Evolutionary conservation across 1,284 basidiomycete species (phyloP).

Genomic region (Macrocystidia cucumis): DNA sequence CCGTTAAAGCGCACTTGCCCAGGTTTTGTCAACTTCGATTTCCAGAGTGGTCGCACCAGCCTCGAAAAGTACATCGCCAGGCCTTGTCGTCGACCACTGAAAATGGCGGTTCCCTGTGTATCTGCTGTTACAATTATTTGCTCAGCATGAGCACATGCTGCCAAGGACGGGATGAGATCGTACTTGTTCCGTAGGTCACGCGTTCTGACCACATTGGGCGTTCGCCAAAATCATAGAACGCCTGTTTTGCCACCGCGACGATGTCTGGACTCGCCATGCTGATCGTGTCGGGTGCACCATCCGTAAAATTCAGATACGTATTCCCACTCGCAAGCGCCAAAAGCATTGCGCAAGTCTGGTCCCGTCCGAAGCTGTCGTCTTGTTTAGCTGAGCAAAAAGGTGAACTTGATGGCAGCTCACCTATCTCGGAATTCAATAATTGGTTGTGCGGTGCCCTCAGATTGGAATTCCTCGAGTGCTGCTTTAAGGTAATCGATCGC

Average conservation of each 20-base stretch:
- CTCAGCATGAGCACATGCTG: slow-evolving; percentile 1
- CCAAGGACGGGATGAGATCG: slow-evolving; percentile 10
- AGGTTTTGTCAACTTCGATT: slow-evolving; percentile 60
- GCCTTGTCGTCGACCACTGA: slow-evolving; percentile 87
- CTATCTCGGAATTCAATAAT: slow-evolving; percentile 71
- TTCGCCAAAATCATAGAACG: slow-evolving; percentile 82
- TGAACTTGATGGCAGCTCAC: slow-evolving; percentile 24
- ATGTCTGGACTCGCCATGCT: slow-evolving; percentile 52
- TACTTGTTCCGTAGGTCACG: slow-evolving; percentile 53
- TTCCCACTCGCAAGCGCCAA: slow-evolving; percentile 74
- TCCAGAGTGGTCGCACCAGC: slow-evolving; percentile 85
- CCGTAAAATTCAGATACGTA: slow-evolving; percentile 54
- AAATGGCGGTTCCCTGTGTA: slow-evolving; percentile 66
- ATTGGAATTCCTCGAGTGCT: slow-evolving; percentile 64
- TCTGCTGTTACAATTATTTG: slow-evolving; percentile 35
- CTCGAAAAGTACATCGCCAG: slow-evolving; percentile 84
- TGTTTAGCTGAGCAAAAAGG: slow-evolving; percentile 4
- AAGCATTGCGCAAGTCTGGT: slow-evolving; percentile 91
- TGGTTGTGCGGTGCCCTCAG: slow-evolving; percentile 58
- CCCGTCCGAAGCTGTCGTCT: slow-evolving; percentile 66
- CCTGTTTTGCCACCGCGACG: slow-evolving; percentile 63
- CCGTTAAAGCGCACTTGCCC: slow-evolving; percentile 32
- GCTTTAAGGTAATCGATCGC: slow-evolving; percentile 78
- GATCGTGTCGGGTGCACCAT: slow-evolving; percentile 41
- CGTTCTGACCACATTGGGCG: slow-evolving; percentile 74